A percentile compares a stretch with the other conserved stretches of the same genome.
Evolutionary conservation across 108 stramenopile genomes (phyloP).

Genomic region (Cyclotella sp.): DNA sequence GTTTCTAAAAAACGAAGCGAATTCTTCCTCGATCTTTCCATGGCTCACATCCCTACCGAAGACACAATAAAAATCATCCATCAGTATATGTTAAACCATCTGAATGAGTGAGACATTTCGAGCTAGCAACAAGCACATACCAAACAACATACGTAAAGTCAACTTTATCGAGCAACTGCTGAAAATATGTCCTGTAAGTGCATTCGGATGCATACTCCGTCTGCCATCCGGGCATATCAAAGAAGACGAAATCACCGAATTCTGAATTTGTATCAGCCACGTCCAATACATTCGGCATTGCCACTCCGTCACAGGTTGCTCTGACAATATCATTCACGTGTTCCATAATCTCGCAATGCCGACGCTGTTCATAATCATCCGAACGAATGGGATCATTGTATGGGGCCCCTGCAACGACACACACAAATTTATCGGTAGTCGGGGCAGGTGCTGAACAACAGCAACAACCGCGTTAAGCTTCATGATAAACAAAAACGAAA

Average conservation of each 20-base stretch:
- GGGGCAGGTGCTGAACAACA: constrained; percentile 42
- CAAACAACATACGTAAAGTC: constrained; percentile 55
- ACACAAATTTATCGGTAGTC: constrained; percentile 53
- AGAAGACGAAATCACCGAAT: constrained; percentile 55
- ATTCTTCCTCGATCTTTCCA: constrained; percentile 54
- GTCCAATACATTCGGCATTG: constrained; percentile 46
- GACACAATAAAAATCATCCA: neutral
- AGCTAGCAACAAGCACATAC: constrained; percentile 9
- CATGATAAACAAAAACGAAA: neutral
- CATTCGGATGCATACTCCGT: constrained; percentile 43
- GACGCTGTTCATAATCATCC: constrained; percentile 50
- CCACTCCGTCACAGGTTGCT: constrained; percentile 31
- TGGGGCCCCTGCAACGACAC: constrained; percentile 40
- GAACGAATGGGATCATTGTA: constrained; percentile 48
- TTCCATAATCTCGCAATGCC: constrained; percentile 50
- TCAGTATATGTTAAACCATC: neutral
- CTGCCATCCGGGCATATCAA: constrained; percentile 48
- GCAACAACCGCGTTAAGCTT: too few species aligned
- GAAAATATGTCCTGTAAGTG: constrained; percentile 43
- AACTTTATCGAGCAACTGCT: constrained; percentile 50
- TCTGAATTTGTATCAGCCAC: constrained; percentile 44
- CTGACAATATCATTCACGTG: constrained; percentile 50
- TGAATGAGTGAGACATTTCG: neutral
- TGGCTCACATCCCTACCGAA: constrained; percentile 44
- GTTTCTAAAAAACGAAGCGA: constrained; percentile 46